Evolutionary conservation across 768 basidiomycete species (phyloP).

Genomic region (Kwoniella europaea): DNA sequence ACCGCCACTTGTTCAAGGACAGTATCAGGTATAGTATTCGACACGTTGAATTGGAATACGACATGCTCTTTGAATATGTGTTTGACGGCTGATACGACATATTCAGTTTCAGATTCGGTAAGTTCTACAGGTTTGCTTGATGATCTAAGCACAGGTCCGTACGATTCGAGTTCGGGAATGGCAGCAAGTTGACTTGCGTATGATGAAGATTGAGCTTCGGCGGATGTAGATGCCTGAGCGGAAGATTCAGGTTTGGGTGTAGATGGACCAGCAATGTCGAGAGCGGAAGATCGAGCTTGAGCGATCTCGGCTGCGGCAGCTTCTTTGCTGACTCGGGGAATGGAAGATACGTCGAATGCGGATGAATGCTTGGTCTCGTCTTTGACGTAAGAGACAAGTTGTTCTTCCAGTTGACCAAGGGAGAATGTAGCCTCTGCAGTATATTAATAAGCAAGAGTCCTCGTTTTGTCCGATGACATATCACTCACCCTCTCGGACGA

Average conservation of each 20-base stretch:
- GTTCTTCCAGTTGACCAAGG: constrained; percentile 82
- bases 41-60: constrained; percentile 99
- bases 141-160: constrained; percentile 87
- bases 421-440: constrained; percentile 88
- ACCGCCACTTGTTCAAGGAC: constrained; percentile 93
- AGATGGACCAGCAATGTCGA: constrained; percentile 75
- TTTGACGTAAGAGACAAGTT: constrained; percentile 91
- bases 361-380: constrained; percentile 72
- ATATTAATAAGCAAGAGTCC: neutral
- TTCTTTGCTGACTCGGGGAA: constrained; percentile 92
- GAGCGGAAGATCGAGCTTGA: constrained; percentile 75
- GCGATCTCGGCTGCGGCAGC: constrained; percentile 85
- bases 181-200: constrained; percentile 84
- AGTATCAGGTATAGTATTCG: constrained; percentile 94
- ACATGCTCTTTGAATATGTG: constrained; percentile 94
- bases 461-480: neutral
- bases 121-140: constrained; percentile 76
- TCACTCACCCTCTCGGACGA: constrained; percentile 84
- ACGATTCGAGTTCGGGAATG: constrained; percentile 81
- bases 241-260: constrained; percentile 65
- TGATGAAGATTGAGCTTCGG: constrained; percentile 83
- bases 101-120: constrained; percentile 97
- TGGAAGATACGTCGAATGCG: constrained; percentile 79
- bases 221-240: constrained; percentile 63
- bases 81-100: constrained; percentile 94